These are phyloP conservation scores for Phytophthora vignae DNA, from an alignment of 352 stramenopile species.

Conservation along the genomic window DNA sequence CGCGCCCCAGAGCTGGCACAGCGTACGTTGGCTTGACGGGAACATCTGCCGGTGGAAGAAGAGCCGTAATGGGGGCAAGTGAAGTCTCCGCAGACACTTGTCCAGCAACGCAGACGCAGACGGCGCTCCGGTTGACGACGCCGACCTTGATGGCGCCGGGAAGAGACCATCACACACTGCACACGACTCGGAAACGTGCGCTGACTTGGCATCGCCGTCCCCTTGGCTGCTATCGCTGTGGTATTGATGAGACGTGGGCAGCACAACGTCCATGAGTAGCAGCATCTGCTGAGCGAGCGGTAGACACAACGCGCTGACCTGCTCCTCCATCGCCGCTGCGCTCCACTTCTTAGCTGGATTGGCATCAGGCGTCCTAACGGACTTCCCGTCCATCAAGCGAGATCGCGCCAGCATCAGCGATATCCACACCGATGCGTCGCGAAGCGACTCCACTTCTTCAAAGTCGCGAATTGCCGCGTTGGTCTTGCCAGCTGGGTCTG, in stretches of 20 bases:
- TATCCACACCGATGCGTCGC: conserved; percentile 63
- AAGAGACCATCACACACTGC: conserved; percentile 78
- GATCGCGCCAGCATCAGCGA: conserved; percentile 56
- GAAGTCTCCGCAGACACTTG: conserved; percentile 60
- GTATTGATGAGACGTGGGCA: conserved; percentile 39
- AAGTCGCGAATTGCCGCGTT: conserved; percentile 51
- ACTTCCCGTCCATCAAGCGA: conserved; percentile 39
- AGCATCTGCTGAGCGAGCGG: conserved; percentile 69
- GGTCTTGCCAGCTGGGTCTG: conserved; percentile 2
- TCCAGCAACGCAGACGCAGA: conserved; percentile 43
- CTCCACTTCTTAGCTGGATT: conserved; percentile 34
- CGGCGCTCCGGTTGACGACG: conserved; percentile 16
- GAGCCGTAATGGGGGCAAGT: conserved; percentile 70
- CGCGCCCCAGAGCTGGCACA: conserved; percentile 80
- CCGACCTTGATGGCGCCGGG: conserved; percentile 15
- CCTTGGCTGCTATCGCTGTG: conserved; percentile 23
- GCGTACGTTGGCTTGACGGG: conserved; percentile 53
- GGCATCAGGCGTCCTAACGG: neutral
- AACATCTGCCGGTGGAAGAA: conserved; percentile 79
- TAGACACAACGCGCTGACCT: conserved; percentile 54
- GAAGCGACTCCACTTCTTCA: conserved; percentile 61
- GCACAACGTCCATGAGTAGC: conserved; percentile 62
- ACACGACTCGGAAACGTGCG: conserved; percentile 44
- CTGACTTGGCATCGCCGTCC: conserved; percentile 4
- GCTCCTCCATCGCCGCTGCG: conserved; percentile 44